Evolutionary conservation across 768 basidiomycete species (phyloP).

Genomic region (Leccinum subtestaceum): DNA sequence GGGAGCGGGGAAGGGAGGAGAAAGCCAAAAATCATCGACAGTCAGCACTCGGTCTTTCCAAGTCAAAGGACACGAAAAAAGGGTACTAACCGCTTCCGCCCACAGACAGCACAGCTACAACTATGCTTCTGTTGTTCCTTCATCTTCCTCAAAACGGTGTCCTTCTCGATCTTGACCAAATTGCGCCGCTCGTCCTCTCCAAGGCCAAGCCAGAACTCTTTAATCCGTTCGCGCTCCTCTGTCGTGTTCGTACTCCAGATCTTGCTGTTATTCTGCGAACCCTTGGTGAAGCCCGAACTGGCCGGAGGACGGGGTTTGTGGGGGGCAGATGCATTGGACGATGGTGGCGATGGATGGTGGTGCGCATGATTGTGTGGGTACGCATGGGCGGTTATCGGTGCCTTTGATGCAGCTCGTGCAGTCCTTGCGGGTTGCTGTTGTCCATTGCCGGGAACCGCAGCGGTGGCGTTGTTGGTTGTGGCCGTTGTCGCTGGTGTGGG

Average conservation of each 20-base stretch:
- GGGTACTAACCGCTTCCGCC: constrained; percentile 84
- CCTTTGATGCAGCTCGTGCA: constrained; percentile 55
- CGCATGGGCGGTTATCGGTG: constrained; percentile 50
- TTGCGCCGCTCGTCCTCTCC: constrained; percentile 86
- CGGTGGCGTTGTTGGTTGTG: constrained; percentile 36
- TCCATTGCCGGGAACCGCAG: constrained; percentile 26
- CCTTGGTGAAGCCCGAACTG: constrained; percentile 24
- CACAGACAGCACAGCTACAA: constrained; percentile 95
- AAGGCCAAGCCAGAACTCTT: constrained; percentile 96
- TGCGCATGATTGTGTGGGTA: constrained; percentile 49
- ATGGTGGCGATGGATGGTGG: constrained; percentile 50
- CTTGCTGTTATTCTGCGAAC: constrained; percentile 58
- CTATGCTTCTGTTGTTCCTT: constrained; percentile 98
- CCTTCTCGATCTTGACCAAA: constrained; percentile 97
- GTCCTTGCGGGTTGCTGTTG: constrained; percentile 35
- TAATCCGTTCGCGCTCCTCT: constrained; percentile 95
- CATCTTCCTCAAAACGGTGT: constrained; percentile 97
- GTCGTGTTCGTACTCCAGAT: constrained; percentile 92
- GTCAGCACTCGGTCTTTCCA: constrained; percentile 21
- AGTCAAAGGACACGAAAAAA: constrained; percentile 27
- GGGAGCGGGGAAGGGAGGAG: constrained; percentile 13
- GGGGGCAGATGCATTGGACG: constrained; percentile 33
- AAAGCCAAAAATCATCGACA: constrained; percentile 23
- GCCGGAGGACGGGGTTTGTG: constrained; percentile 33
- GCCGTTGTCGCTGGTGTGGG: constrained; percentile 23